Evolutionary conservation across 2,329 filamentous ascomycete genomes (phyloP).

Genomic region (Epichloe coenophiala): DNA sequence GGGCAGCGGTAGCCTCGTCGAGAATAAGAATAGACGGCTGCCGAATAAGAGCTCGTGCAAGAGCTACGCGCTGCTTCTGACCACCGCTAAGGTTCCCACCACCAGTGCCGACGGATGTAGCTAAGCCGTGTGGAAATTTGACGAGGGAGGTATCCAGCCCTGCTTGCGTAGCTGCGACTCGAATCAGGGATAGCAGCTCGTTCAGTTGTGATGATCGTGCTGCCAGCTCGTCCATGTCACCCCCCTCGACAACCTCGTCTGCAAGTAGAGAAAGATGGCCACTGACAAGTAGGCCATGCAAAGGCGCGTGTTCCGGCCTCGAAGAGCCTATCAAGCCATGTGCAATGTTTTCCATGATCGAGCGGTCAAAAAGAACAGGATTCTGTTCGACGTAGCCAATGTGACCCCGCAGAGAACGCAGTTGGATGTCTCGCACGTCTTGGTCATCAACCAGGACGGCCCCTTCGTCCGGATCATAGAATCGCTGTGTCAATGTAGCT

Average conservation of each 20-base stretch:
- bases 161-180: neutral
- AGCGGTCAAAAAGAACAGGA: slow-evolving; percentile 46
- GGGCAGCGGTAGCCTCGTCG: slow-evolving; percentile 33
- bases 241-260: neutral
- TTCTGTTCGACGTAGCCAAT: slow-evolving; percentile 51
- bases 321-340: slow-evolving; percentile 24
- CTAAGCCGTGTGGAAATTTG: neutral
- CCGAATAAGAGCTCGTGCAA: slow-evolving; percentile 27
- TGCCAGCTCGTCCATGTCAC: neutral
- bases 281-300: slow-evolving; percentile 14
- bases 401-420: slow-evolving; percentile 40
- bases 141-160: neutral
- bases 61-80: slow-evolving; percentile 49
- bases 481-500: slow-evolving; percentile 50
- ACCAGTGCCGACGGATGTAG: slow-evolving; percentile 36
- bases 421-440: slow-evolving; percentile 37
- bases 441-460: slow-evolving; percentile 23
- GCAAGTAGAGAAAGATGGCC: neutral
- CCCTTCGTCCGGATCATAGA: slow-evolving; percentile 40
- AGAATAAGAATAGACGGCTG: slow-evolving; percentile 36
- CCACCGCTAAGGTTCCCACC: slow-evolving; percentile 50
- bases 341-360: slow-evolving; percentile 37
- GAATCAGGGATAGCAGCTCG: neutral
- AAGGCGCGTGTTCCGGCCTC: slow-evolving; percentile 30
- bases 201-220: neutral